Evolutionary conservation across 371 early-diverging fungal species (phyloP).

Genomic region (Mucor lusitanicus): DNA sequence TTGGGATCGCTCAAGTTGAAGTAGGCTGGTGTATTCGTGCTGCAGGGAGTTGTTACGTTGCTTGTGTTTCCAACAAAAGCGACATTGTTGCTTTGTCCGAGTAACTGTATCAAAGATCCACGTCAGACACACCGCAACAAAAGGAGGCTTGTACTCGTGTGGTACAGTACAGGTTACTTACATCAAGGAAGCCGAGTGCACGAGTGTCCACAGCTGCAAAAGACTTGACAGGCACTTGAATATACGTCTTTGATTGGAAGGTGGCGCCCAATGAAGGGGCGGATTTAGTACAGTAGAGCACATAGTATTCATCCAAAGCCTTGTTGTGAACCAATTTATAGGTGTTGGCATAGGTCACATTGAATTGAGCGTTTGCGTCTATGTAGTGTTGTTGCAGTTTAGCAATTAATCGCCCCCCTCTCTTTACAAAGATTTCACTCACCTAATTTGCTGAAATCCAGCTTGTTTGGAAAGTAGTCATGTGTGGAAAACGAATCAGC

Average conservation of each 20-base stretch:
- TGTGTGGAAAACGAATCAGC: conserved; percentile 22
- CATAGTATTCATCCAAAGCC: conserved; percentile 25
- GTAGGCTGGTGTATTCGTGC: neutral
- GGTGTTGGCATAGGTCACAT: conserved; percentile 25
- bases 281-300: conserved; percentile 30
- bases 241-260: conserved; percentile 28
- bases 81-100: conserved; percentile 28
- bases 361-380: conserved; percentile 21
- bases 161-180: conserved; percentile 11
- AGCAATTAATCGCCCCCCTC: neutral
- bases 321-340: conserved; percentile 33
- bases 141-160: neutral
- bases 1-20: conserved; percentile 7
- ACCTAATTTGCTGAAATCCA: conserved; percentile 16
- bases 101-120: conserved; percentile 11
- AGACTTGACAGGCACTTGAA: conserved; percentile 31
- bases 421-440: neutral
- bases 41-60: conserved; percentile 18
- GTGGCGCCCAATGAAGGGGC: conserved; percentile 21
- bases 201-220: conserved; percentile 36
- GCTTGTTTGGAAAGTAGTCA: conserved; percentile 23
- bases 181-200: conserved; percentile 33
- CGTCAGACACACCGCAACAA: neutral
- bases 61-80: conserved; percentile 22
- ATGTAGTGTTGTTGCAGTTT: neutral